phyloP scores from a whole-genome alignment of 2,329 filamentous ascomycete genomes.

The Penicillium sp. region DNA sequence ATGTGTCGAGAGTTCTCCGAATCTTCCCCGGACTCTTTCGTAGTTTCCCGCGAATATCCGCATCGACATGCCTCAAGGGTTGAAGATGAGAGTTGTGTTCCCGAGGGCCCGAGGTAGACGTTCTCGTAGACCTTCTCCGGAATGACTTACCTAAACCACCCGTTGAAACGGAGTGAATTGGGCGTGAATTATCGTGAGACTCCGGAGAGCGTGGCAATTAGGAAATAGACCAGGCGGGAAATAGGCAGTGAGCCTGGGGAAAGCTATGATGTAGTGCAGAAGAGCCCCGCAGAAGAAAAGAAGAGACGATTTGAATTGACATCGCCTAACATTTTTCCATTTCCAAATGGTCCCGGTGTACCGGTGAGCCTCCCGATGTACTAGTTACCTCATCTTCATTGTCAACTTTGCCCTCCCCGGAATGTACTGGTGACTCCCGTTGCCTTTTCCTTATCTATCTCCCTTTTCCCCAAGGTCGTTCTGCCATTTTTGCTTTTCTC shows the following conservation, averaged over 20 bases:
- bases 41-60: conserved; percentile 25
- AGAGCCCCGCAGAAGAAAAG: neutral
- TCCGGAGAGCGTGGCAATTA: too few relatives aligned
- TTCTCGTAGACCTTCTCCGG: conserved; percentile 8
- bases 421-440: conserved; percentile 14
- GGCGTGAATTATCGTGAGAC: neutral
- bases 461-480: conserved; percentile 1
- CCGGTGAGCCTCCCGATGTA: conserved; percentile 26
- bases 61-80: neutral
- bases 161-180: neutral
- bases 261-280: neutral
- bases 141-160: conserved; percentile 22
- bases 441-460: conserved; percentile 16
- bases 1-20: conserved; percentile 27
- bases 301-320: neutral
- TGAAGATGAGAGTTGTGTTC: neutral
- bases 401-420: conserved; percentile 15
- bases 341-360: conserved; percentile 18
- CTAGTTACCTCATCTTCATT: conserved; percentile 25
- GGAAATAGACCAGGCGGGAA: too few relatives aligned
- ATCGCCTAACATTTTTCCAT: neutral
- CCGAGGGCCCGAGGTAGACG: conserved; percentile 25
- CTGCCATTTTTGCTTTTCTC: conserved; percentile 1
- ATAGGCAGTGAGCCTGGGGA: neutral
- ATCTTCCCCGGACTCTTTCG: conserved; percentile 19